phyloP scores from a whole-genome alignment of 2,329 filamentous ascomycete genomes.

The Colletotrichum tropicale region DNA sequence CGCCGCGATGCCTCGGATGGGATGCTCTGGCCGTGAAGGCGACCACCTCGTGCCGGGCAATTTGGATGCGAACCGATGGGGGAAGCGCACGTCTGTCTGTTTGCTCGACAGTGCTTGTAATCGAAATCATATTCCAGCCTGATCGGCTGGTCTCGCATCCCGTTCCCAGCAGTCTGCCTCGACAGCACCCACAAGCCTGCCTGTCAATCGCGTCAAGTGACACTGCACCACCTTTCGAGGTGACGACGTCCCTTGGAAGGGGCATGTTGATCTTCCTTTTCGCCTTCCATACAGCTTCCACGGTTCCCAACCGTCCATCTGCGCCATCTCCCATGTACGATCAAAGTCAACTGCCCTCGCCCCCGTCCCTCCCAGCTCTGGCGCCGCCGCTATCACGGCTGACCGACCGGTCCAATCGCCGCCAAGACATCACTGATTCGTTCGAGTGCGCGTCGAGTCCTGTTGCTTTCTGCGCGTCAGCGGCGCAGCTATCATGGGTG shows the following conservation, averaged over 20 bases:
- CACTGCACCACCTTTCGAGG: neutral
- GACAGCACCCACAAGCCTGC: neutral
- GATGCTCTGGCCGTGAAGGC: neutral
- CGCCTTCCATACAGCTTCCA: conserved; percentile 12
- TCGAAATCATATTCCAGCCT: neutral
- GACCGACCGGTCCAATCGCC: neutral
- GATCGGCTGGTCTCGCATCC: neutral
- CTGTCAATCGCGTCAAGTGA: neutral
- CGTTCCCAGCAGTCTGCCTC: neutral
- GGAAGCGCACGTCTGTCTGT: neutral
- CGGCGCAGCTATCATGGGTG: conserved; percentile 12
- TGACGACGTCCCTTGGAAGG: neutral
- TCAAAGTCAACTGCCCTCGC: neutral
- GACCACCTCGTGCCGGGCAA: neutral
- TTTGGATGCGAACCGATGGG: neutral
- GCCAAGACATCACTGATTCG: neutral
- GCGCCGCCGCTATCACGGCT: neutral
- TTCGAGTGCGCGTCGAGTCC: neutral
- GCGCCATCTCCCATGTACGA: neutral
- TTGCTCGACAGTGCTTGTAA: neutral
- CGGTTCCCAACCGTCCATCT: neutral
- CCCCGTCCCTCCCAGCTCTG: neutral
- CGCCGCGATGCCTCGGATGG: conserved; percentile 12
- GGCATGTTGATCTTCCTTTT: neutral
- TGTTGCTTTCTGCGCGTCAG: neutral